Evolutionary conservation across 305 asterid species (phyloP).

Genomic region (Fraxinus greggii): DNA sequence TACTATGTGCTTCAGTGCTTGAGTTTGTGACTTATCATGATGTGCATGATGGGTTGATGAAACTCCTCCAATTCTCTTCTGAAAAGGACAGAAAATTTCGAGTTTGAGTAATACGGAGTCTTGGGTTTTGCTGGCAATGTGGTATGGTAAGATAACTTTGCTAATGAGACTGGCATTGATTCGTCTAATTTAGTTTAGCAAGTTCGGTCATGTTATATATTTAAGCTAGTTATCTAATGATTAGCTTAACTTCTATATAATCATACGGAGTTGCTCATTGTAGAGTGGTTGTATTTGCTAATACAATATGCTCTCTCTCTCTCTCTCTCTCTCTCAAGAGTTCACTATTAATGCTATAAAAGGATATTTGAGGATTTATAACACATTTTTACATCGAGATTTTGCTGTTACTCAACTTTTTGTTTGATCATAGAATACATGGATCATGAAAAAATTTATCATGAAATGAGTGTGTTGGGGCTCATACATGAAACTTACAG

Average conservation of each 20-base stretch:
- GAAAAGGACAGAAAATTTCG: background rate
- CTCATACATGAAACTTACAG: background rate
- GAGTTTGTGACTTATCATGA: background rate
- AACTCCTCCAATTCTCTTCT: background rate
- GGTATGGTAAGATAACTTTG: background rate
- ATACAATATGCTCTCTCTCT: background rate
- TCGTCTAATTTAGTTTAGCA: background rate
- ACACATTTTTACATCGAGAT: slow-evolving; percentile 17
- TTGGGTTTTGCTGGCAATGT: background rate
- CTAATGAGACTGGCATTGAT: background rate
- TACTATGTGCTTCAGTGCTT: background rate
- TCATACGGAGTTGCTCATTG: background rate
- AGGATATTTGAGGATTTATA: background rate
- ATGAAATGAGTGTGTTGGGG: slow-evolving; percentile 17
- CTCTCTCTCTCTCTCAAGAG: background rate
- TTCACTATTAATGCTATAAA: background rate
- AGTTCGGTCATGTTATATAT: background rate
- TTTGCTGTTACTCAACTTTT: background rate
- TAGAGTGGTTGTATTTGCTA: background rate
- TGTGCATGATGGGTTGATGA: background rate
- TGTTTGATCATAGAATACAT: slow-evolving; percentile 3
- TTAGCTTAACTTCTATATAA: background rate
- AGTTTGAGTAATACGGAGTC: background rate
- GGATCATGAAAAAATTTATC: background rate
- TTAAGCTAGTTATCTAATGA: background rate